These are phyloP conservation scores for Talaromyces borbonicus DNA, from an alignment of 495 filamentous ascomycete species.

Conservation along the genomic window DNA sequence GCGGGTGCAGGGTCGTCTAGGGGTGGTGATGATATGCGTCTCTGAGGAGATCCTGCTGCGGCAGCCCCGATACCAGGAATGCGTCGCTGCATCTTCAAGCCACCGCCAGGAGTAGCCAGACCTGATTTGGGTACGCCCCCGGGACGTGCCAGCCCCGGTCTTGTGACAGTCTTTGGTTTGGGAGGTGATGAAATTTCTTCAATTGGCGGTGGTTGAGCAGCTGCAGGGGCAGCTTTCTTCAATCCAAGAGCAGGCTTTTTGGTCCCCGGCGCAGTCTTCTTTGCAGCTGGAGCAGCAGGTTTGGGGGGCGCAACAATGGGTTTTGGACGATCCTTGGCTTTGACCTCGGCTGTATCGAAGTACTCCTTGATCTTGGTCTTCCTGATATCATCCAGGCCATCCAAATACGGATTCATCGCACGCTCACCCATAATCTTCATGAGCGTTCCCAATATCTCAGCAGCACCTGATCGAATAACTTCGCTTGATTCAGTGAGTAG, in stretches of 20 bases:
- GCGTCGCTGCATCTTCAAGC: constrained; percentile 61
- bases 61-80: constrained; percentile 46
- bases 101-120: constrained; percentile 47
- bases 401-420: constrained; percentile 91
- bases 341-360: constrained; percentile 84
- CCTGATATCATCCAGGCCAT: constrained; percentile 89
- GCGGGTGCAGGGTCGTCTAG: constrained; percentile 51
- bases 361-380: constrained; percentile 96
- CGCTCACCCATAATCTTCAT: constrained; percentile 99
- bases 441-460: constrained; percentile 83
- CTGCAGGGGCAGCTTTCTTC: constrained; percentile 47
- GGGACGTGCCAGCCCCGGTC: constrained; percentile 30
- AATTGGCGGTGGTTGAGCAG: constrained; percentile 44
- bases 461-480: constrained; percentile 73
- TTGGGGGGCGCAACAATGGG: constrained; percentile 59
- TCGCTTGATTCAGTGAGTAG: constrained; percentile 82
- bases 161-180: constrained; percentile 56
- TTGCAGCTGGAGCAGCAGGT: constrained; percentile 30
- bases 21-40: constrained; percentile 42
- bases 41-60: constrained; percentile 52
- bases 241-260: constrained; percentile 45
- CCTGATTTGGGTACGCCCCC: constrained; percentile 24
- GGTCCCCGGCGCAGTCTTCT: constrained; percentile 29
- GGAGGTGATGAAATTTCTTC: constrained; percentile 48
- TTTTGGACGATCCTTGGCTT: constrained; percentile 95